Base-by-base conservation (phyloP, 1,284 basidiomycete species). In the Phellopilus nigrolimitatus region DNA sequence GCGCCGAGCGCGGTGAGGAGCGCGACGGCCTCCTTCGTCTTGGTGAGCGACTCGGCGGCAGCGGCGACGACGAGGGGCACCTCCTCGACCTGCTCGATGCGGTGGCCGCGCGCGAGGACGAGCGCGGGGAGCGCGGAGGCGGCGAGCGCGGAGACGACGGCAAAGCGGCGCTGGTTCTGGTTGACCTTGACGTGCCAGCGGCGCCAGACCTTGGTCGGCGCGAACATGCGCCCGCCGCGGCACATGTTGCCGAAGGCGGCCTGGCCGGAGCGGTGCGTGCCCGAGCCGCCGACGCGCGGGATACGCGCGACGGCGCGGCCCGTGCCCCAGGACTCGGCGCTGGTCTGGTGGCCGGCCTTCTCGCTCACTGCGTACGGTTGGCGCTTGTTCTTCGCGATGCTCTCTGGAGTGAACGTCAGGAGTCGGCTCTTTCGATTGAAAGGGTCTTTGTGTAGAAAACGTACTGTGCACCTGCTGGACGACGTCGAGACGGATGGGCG, bases 231-330 rank as follows among this genome's bases (percentile, higher is more conserved):
- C 82, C 95, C 97, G 68, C 95, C 95, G 73, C 94, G 90, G 79
- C 93, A 97, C 94, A 97, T 97, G 87, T 97, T 97, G 70, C 95
- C 97, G 77, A 99, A 98, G 37, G 95, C 95, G 69, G 92, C 97
- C 81, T 97, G 94, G 58, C 95, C 95, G 57, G 95, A 95, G 64
- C 97, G 91, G 79, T 95, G 92, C 62, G 97, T 99, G 76, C 95
- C 97, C 71, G 92, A 90, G 72, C 97, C 95, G 69, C 93, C 93
- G 60, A 99, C 95, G 92, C 97, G 95, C 73, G 97, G 97, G 70
- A 99, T 99, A 95, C 95, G 95, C 44, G 95, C 97, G 61, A 99
- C 95, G 64, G 97, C 97, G 77, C 97, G 94, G 88, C 95, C 95
- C 63, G 95, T 99, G 78, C 95, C 95, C 95, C 95, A 99, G 47